Evolutionary conservation across 2,329 filamentous ascomycete genomes (phyloP).

Genomic region (Penicillium sclerotiorum): DNA sequence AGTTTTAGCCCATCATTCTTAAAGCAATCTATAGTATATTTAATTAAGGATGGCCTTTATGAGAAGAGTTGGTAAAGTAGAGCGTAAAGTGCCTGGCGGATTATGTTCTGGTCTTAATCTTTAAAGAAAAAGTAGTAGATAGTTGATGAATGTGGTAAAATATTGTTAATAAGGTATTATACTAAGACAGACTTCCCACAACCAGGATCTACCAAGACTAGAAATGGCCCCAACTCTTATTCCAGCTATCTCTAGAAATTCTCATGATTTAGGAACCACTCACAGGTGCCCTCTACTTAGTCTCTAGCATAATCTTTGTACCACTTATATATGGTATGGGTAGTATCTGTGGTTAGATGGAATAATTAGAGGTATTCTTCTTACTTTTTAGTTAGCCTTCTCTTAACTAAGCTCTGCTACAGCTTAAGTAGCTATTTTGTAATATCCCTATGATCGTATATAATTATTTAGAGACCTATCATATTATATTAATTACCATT

Average conservation of each 20-base stretch:
- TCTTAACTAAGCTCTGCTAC: background rate
- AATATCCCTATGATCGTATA: background rate
- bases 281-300: conserved; percentile 33
- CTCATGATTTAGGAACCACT: conserved; percentile 22
- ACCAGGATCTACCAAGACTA: conserved; percentile 2
- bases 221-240: background rate
- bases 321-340: conserved; percentile 9
- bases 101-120: conserved; percentile 40
- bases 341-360: conserved; percentile 2
- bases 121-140: conserved; percentile 53
- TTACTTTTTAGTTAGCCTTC: conserved; percentile 1
- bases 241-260: conserved; percentile 15
- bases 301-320: conserved; percentile 30
- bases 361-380: conserved; percentile 15
- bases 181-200: conserved; percentile 6
- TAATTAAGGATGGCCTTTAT: conserved; percentile 32
- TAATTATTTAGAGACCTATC: background rate
- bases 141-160: conserved; percentile 3
- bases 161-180: background rate
- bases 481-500: background rate
- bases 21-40: conserved; percentile 34
- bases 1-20: conserved; percentile 31
- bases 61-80: conserved; percentile 46
- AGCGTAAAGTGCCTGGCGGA: conserved; percentile 42
- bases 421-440: conserved; percentile 8